Evolutionary conservation across 352 stramenopile species (phyloP).

Genomic region (Phytophthora capsici): DNA sequence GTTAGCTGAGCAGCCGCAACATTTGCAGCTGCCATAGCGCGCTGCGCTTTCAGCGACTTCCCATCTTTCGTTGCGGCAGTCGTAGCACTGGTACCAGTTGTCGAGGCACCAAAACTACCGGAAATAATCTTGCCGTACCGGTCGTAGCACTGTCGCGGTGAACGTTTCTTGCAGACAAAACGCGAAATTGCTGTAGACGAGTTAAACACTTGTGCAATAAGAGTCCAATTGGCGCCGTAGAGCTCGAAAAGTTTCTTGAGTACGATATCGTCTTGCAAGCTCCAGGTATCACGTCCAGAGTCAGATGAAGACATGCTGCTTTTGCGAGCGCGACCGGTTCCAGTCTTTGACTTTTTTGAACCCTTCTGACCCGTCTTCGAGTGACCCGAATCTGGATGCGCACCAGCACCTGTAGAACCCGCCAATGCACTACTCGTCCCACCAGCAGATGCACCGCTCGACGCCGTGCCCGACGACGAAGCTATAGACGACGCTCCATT

Average conservation of each 20-base stretch:
- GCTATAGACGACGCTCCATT: constrained; percentile 29
- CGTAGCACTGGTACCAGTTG: constrained; percentile 1
- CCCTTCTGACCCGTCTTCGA: constrained; percentile 29
- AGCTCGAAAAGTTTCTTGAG: constrained; percentile 87
- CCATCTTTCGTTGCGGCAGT: constrained; percentile 47
- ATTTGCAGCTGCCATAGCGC: constrained; percentile 41
- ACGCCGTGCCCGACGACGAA: constrained; percentile 29
- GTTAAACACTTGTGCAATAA: constrained; percentile 88
- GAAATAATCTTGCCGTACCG: constrained; percentile 88
- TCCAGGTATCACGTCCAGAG: constrained; percentile 67
- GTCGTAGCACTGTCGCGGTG: constrained; percentile 86
- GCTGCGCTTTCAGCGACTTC: constrained; percentile 55
- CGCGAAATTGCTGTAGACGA: constrained; percentile 71
- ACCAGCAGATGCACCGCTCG: constrained; percentile 17
- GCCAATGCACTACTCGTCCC: constrained; percentile 4
- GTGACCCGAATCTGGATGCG: constrained; percentile 24
- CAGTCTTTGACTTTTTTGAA: constrained; percentile 73
- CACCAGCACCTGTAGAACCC: constrained; percentile 15
- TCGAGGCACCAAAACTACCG: constrained; percentile 37
- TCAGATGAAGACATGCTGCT: constrained; percentile 64
- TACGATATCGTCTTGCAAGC: constrained; percentile 73
- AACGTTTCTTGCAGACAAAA: constrained; percentile 78
- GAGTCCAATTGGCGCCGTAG: constrained; percentile 88
- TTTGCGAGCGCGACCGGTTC: constrained; percentile 51
- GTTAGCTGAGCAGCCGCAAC: constrained; percentile 48